Evolutionary conservation across 1,284 basidiomycete species (phyloP), one percentile per base, ranked within the genome.

Genomic region (Rhodotorula sp.): DNA sequence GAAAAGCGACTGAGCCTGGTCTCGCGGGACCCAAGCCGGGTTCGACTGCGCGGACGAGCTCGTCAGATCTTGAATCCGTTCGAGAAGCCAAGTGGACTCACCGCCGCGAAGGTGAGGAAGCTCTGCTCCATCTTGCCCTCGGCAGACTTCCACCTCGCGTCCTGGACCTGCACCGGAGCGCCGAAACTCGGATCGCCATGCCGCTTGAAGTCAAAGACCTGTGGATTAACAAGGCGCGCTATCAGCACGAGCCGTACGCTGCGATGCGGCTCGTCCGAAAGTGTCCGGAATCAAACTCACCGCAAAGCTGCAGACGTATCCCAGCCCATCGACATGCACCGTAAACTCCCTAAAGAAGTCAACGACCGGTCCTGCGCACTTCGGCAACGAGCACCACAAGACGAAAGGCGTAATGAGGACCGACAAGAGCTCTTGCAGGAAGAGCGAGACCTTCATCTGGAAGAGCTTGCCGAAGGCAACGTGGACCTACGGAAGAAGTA

Each of bases 91-190:
- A 37, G 51, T 22, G 20, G 30, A 60, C 71, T 28, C 24, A 75
- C 75, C 1, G 71, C 70, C 0, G 75, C 75, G 31, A 99, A 99
- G 77, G 92, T 94, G 48, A 98, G 82, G 81, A 99, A 93, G 77
- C 88, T 91, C 83, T 98, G 94, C 83, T 99, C 95, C 93, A 99
- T 97, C 84, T 98, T 96, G 64, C 91, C 90, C 75, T 94, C 90
- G 74, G 90, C 91, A 10, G 90, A 90, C 73, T 89, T 83, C 83
- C 90, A 87, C 62, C 87, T 85, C 76, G 87, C 87, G 73, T 54
- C 52, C n/a, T 83, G 82, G 26, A 84, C 85, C 50, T 83, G 81
- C 4, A 85, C 84, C 2, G 90, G 89, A 13, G 89, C 91, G 37
- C 91, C 91, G 44, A 72, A 72, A 59, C 69, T 65, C 47, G 50